Evolutionary conservation across 345 rosid species (phyloP).

Genomic region (Crucihimalaya himalaica): DNA sequence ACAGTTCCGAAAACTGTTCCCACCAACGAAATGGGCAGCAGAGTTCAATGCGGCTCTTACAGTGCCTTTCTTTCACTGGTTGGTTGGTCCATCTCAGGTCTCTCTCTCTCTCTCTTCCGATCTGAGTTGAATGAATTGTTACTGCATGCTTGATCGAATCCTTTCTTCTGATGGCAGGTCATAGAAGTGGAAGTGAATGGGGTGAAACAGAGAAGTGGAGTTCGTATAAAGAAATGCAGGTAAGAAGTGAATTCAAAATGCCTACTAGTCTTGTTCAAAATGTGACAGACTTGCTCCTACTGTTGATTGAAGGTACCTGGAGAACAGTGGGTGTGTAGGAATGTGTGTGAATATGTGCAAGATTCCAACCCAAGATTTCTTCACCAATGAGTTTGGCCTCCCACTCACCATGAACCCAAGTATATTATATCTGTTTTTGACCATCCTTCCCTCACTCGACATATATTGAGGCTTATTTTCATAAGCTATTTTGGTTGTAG

Average conservation of each 20-base stretch:
- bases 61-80: constrained; percentile 93
- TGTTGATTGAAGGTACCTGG: constrained; percentile 66
- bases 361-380: constrained; percentile 97
- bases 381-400: constrained; percentile 95
- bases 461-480: background rate
- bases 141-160: background rate
- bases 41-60: constrained; percentile 95
- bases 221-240: constrained; percentile 49
- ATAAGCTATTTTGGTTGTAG: constrained; percentile 41
- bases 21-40: constrained; percentile 93
- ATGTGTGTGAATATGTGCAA: constrained; percentile 98
- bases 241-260: background rate
- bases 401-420: constrained; percentile 94
- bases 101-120: background rate
- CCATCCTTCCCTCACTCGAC: background rate
- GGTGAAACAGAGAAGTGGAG: constrained; percentile 92
- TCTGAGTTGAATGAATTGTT: background rate
- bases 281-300: background rate
- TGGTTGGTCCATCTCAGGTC: constrained; percentile 85
- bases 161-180: constrained; percentile 29
- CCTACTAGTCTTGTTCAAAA: background rate
- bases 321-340: constrained; percentile 97
- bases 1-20: constrained; percentile 90
- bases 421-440: constrained; percentile 32
- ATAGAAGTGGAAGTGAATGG: constrained; percentile 85